phyloP scores from a whole-genome alignment of 306 rosid species.

The Vigna mungo region DNA sequence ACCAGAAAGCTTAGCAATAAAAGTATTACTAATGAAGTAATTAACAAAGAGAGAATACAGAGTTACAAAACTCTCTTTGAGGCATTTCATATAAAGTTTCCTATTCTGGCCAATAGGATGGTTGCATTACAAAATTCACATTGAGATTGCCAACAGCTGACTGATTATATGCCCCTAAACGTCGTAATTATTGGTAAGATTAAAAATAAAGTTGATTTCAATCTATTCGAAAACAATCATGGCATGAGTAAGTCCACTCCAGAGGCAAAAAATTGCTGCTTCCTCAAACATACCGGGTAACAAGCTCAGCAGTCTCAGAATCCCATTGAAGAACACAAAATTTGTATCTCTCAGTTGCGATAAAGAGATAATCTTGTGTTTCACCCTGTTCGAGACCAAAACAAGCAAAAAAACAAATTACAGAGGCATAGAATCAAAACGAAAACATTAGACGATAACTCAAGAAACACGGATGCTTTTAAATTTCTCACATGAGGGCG shows the following conservation, averaged over 20 bases:
- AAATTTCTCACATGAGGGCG: conserved; percentile 82
- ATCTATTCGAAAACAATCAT: background rate
- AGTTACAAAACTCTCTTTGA: background rate
- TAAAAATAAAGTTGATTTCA: background rate
- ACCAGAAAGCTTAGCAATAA: background rate
- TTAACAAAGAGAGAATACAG: background rate
- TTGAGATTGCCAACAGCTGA: background rate
- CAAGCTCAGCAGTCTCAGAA: conserved; percentile 80
- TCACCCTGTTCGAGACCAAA: conserved; percentile 71
- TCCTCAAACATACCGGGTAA: conserved; percentile 44
- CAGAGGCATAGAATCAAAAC: background rate
- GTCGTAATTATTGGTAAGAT: conserved; percentile 4
- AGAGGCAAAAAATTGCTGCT: background rate
- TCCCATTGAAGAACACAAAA: conserved; percentile 99
- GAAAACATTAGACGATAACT: background rate
- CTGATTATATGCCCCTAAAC: background rate
- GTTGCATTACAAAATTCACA: background rate
- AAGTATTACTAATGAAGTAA: background rate
- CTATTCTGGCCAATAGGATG: background rate
- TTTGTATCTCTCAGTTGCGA: conserved; percentile 97
- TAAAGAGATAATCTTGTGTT: conserved; percentile 85
- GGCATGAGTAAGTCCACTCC: background rate
- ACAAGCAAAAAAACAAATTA: background rate
- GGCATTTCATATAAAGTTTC: background rate
- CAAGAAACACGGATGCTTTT: background rate